Evolutionary conservation across 108 stramenopile genomes (phyloP).

Genomic region (Nitzschia putrida): DNA sequence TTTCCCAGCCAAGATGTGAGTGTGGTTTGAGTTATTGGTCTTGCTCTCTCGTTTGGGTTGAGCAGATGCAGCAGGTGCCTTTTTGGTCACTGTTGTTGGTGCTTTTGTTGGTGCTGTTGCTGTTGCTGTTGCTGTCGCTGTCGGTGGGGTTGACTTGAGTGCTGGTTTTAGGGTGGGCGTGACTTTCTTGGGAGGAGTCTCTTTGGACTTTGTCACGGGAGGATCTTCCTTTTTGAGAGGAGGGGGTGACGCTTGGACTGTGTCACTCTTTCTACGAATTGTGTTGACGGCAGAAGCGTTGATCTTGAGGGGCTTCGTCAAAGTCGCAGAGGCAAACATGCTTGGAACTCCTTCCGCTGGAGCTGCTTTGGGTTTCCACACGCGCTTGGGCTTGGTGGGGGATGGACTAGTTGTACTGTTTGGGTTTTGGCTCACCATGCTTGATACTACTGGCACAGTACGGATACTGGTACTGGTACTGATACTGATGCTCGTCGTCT

Average conservation of each 20-base stretch:
- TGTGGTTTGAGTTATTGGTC: neutral
- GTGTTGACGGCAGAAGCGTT: neutral
- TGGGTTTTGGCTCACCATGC: conserved; percentile 8
- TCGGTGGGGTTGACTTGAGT: neutral
- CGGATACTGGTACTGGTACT: no score
- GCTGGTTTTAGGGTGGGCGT: neutral
- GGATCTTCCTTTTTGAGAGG: neutral
- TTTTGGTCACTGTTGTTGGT: neutral
- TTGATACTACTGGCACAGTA: no score
- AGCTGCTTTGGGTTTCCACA: conserved; percentile 18
- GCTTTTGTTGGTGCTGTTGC: neutral
- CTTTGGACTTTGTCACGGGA: neutral
- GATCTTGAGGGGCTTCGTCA: conserved; percentile 10
- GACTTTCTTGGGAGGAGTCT: neutral
- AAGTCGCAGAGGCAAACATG: conserved; percentile 1
- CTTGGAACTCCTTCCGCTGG: conserved; percentile 9
- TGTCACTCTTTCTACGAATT: neutral
- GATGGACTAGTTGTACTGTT: neutral
- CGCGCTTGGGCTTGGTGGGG: conserved; percentile 9
- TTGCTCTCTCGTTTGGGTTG: no score
- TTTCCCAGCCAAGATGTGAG: conserved; percentile 2
- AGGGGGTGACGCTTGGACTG: neutral
- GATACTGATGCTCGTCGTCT: no score
- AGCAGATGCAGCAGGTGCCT: no score
- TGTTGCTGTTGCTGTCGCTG: neutral